Conservation (phyloP, 495 filamentous ascomycete genomes). For the Hyaloscypha hepaticicola region DNA sequence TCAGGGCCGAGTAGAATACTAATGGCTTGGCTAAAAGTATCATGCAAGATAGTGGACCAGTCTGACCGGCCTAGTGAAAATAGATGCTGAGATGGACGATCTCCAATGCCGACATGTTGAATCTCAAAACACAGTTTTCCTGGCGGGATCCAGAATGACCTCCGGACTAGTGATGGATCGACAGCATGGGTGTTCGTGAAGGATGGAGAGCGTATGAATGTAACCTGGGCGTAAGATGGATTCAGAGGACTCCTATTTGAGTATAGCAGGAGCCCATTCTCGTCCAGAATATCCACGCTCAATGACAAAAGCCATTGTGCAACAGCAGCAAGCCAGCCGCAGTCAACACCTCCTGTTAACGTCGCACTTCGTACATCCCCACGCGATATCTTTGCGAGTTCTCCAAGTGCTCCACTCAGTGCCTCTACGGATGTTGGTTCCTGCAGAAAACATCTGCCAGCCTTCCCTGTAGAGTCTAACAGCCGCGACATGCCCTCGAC, state of each 20-base stretch:
- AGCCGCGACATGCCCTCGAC: too few species aligned
- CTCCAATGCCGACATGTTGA: background rate
- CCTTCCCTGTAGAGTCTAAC: too few species aligned
- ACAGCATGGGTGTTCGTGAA: too few species aligned
- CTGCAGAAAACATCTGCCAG: too few species aligned
- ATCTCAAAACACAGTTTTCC: background rate
- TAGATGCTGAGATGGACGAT: background rate
- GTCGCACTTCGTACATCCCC: background rate
- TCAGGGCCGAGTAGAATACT: too few species aligned
- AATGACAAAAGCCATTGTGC: background rate
- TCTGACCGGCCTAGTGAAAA: too few species aligned
- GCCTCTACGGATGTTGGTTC: background rate
- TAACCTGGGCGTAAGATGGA: too few species aligned
- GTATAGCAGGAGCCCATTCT: background rate
- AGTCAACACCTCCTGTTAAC: background rate
- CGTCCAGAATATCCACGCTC: background rate
- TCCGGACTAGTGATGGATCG: background rate
- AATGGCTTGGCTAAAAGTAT: too few species aligned
- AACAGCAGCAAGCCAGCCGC: constrained; percentile 7
- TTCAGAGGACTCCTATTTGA: background rate
- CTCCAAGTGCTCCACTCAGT: background rate
- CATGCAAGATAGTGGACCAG: too few species aligned
- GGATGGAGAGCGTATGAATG: too few species aligned
- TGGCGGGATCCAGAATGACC: background rate
- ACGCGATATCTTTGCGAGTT: background rate